Base-by-base conservation (phyloP, 441 rosid genomes). In the Erodium trifolium region DNA sequence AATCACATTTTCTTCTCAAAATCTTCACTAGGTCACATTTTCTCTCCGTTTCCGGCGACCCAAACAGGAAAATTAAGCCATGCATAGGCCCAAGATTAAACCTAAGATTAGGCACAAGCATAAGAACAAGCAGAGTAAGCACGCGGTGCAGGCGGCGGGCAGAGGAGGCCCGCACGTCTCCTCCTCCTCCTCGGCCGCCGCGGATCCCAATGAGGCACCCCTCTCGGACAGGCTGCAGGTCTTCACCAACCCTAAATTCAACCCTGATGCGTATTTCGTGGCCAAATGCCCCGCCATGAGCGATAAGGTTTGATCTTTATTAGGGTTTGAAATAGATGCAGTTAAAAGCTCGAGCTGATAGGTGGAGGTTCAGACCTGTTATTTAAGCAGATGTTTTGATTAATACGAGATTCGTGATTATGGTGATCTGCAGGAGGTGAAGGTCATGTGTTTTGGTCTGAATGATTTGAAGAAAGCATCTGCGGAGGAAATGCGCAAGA, bases 401-500 rank as follows among this genome's bases (percentile, higher is more conserved):
- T 23, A 37, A 4, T 37, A 4, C 8, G 41, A 37, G 4, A 3
- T 37, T 37, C 8, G 41, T 37, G 41, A 7, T 37, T 37, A 0
- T 37, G 41, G 68, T 35, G 27, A 19, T 19, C 1, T 63, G 47
- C 69, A 91, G 99, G 99, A 95, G 81, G 76, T 92, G 71, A 89
- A 82, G 76, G 92, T 88, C 53, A 75, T 92, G 65, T 89, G 97
- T 72, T 86, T 93, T 0, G 73, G 83, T 79, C 86, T 92, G 69
- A 23, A 23, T 23, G 70, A 92, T 84, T 81, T 95, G 86, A 95
- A 95, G 88, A 91, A 78, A 86, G 91, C 88, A 70, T 95, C 99
- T 8, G 98, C 99, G 3, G 99, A 95, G 75, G 99, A 92, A 84
- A 92, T 95, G 99, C 87, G 99, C 13, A 89, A 82, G 76, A 95